phyloP scores from a whole-genome alignment of 2,329 filamentous ascomycete species.

The Coleophoma eucalyptorum region DNA sequence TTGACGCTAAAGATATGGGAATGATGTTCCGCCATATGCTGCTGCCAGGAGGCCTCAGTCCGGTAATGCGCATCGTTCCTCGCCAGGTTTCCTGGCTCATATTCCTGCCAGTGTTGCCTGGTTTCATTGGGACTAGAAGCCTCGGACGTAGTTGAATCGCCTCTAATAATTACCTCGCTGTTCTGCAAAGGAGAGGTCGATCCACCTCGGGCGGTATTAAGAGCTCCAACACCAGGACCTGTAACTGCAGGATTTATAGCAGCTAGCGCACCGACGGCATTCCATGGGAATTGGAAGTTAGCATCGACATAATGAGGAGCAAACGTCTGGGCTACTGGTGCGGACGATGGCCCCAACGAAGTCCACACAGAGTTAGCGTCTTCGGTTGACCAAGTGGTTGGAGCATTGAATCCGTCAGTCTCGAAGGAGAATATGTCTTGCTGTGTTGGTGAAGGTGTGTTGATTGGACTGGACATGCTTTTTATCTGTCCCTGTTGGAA shows the following conservation, averaged over 20 bases:
- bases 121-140: conserved; percentile 6
- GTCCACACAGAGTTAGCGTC: conserved; percentile 7
- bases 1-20: conserved; percentile 20
- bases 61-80: conserved; percentile 1
- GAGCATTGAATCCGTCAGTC: conserved; percentile 3
- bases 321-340: not conserved
- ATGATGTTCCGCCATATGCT: conserved; percentile 10
- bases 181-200: conserved; percentile 14
- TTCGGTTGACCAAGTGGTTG: conserved; percentile 5
- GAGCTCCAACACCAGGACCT: not conserved
- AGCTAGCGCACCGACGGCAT: no score
- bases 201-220: conserved; percentile 12
- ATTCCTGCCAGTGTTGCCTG: conserved; percentile 1
- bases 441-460: conserved; percentile 9
- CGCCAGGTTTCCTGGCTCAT: not conserved
- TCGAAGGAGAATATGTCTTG: conserved; percentile 10
- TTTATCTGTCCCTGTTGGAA: conserved; percentile 10
- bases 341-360: conserved; percentile 1
- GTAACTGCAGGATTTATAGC: no score
- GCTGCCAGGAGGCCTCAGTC: conserved; percentile 12
- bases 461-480: conserved; percentile 4
- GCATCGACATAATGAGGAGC: no score
- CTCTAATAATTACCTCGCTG: not conserved
- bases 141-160: not conserved
- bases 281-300: no score